Conservation (phyloP, 2,329 filamentous ascomycete species). For the Alternaria sp. region DNA sequence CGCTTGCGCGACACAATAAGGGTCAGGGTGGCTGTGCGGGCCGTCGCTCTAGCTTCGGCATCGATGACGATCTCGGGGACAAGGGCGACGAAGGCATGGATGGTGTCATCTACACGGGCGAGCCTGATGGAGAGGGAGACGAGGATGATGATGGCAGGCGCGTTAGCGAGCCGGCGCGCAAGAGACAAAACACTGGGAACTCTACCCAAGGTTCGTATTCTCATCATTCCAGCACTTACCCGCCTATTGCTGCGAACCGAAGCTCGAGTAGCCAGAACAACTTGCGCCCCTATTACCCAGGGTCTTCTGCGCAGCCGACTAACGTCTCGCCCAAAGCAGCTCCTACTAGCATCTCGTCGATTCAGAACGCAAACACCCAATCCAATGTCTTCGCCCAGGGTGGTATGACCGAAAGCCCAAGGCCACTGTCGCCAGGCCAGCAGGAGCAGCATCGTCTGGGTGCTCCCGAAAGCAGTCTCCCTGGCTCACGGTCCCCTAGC, state of each 20-base stretch:
- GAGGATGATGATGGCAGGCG: conserved; percentile 59
- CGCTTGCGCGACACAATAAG: conserved; percentile 92
- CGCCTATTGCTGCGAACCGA: conserved; percentile 65
- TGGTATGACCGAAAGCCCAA: conserved; percentile 84
- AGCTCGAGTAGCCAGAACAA: conserved; percentile 39
- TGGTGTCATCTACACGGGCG: conserved; percentile 64
- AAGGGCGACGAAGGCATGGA: conserved; percentile 68
- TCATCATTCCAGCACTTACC: conserved; percentile 78
- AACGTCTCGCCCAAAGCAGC: conserved; percentile 51
- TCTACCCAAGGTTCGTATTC: conserved; percentile 66
- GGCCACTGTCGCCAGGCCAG: conserved; percentile 76
- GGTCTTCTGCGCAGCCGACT: conserved; percentile 49
- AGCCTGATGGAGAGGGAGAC: conserved; percentile 68
- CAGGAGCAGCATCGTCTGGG: conserved; percentile 64
- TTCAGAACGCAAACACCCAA: conserved; percentile 45
- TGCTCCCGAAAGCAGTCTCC: conserved; percentile 55
- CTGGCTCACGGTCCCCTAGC: conserved; percentile 71
- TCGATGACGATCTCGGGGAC: conserved; percentile 72
- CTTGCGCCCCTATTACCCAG: conserved; percentile 47
- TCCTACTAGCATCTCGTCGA: conserved; percentile 46
- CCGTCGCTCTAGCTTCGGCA: conserved; percentile 83
- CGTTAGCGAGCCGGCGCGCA: conserved; percentile 77
- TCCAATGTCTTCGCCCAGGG: conserved; percentile 74
- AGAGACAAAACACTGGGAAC: conserved; percentile 68
- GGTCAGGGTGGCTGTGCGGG: conserved; percentile 95